Base-by-base conservation (phyloP, 192 early-diverging fungal species). In the Coemansia sp. region DNA sequence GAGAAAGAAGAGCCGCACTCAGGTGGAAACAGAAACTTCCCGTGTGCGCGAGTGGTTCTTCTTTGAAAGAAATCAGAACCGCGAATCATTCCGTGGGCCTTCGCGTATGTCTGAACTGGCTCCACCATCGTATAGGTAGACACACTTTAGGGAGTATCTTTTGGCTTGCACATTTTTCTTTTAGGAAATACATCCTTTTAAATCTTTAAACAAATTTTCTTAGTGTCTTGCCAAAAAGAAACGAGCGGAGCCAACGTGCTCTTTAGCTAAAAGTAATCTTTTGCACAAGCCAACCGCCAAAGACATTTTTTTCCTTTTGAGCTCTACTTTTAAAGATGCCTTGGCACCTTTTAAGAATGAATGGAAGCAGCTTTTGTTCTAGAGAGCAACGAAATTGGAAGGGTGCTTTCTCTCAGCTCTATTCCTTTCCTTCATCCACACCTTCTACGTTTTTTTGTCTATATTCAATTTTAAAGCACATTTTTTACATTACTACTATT, bases 41-140 rank as follows among this genome's bases (percentile, higher is more conserved):
- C 53, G 53, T 56, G 53, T 56, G 53, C 53, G 53, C 6, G 29
- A 12, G 5, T 56, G 53, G 53, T 56, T 32, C 29, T 56, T 56
- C 27, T 56, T 56, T 56, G 53, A 15, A 15, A 24, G 27, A 12
- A 13, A 32, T 29, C 29, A 56, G 10, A 17, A 27, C 53, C 24
- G 27, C 12, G 4, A 56, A 1, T 56, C 53, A 32, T 56, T 31
- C 53, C 53, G 53, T 32, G 53, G 27, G 5, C 53, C 53, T 1
- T 56, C 53, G 2, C 53, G 53, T 29, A 56, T 56, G 53, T 56
- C 53, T 56, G 53, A 56, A 15, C 53, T 31, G 4, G 10, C 53
- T 31, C 53, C 53, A 4, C 53, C 53, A 13, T 56, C 53, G 6
- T 56, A 56, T 29, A 31, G 24, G 12, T 56, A 56, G 53, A 31